Conservation (phyloP, 164 flowering plant species). For the Dillenia suffruticosa region DNA sequence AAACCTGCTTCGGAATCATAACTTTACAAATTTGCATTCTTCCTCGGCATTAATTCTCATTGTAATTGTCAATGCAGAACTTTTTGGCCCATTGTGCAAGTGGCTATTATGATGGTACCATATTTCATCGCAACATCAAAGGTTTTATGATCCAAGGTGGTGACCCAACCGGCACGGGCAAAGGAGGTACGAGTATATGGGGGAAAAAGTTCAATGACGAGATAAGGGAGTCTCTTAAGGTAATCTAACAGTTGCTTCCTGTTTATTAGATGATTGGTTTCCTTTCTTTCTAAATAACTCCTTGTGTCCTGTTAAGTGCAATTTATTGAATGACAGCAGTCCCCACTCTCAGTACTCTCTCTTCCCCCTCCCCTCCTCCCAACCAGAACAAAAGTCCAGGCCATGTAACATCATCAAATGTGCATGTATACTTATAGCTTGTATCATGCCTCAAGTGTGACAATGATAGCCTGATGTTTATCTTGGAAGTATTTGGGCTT, state of each 20-base stretch:
- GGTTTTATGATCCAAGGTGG: conserved; percentile 99
- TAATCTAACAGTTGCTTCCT: conserved; percentile 14
- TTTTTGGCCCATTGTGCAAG: conserved; percentile 94
- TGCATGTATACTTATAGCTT: too few relatives aligned
- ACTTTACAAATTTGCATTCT: too few relatives aligned
- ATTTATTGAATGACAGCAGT: too few relatives aligned
- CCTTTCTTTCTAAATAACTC: too few relatives aligned
- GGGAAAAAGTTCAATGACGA: conserved; percentile 95
- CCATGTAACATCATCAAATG: neutral
- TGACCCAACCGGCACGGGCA: conserved; percentile 96
- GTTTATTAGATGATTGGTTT: too few relatives aligned
- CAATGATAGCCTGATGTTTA: too few relatives aligned
- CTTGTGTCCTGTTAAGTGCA: too few relatives aligned
- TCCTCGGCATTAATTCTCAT: neutral
- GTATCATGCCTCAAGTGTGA: too few relatives aligned
- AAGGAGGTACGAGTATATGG: conserved; percentile 98
- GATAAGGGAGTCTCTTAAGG: conserved; percentile 95
- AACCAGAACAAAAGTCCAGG: neutral
- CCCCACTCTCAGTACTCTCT: too few relatives aligned
- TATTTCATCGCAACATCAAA: conserved; percentile 84
- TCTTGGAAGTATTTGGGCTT: too few relatives aligned
- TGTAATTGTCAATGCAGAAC: conserved; percentile 54
- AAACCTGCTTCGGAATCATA: too few relatives aligned
- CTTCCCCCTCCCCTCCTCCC: too few relatives aligned
- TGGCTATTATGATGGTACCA: conserved; percentile 92